Base-by-base conservation (phyloP, 306 rosid genomes). In the Cicer arietinum region DNA sequence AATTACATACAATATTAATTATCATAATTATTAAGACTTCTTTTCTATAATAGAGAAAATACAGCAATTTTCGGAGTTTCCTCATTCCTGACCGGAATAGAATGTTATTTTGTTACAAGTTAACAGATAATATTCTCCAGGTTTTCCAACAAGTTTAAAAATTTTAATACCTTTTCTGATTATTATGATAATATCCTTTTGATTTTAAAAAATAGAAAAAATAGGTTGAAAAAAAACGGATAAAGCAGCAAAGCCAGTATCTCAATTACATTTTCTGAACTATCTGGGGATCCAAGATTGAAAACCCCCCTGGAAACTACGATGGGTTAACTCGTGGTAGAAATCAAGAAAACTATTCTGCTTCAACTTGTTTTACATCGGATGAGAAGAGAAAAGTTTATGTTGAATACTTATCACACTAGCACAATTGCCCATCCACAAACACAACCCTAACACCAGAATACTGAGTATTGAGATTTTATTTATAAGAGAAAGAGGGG, bases 11-110 rank as follows among this genome's bases (percentile, higher is more conserved):
- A 12, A 13, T 46, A 11, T 44, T 48, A 1, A 10, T 25, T 25
- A 37, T 69, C 61, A 50, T 50, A 7, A 50, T 50, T 6, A 20
- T 50, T 50, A 6, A 50, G 20, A 7, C 18, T 8, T 42, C 18
- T 25, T 75, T 76, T 22, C 56, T 17, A n/a, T 13, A 45, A 50
- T 52, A 53, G 58, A 43, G 17, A 53, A 48, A 75, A 52, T 18
- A 46, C 12, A 45, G 20, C 7, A 22, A 10, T 39, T 51, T n/a
- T 46, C 5, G 5, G 68, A 44, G 20, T 67, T 47, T 30, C 37
- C 37, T 30, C 37, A 30, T 30, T 30, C 11, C 17, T 25, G 59
- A 14, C 14, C 11, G 48, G 22, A 67, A 44, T 67, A 67, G 8
- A 57, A 22, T 10, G 41, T 10, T 25, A 7, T 22, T 22, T 25